phyloP scores from a whole-genome alignment of 2,329 filamentous ascomycete species.

The Microthyrium microscopicum region DNA sequence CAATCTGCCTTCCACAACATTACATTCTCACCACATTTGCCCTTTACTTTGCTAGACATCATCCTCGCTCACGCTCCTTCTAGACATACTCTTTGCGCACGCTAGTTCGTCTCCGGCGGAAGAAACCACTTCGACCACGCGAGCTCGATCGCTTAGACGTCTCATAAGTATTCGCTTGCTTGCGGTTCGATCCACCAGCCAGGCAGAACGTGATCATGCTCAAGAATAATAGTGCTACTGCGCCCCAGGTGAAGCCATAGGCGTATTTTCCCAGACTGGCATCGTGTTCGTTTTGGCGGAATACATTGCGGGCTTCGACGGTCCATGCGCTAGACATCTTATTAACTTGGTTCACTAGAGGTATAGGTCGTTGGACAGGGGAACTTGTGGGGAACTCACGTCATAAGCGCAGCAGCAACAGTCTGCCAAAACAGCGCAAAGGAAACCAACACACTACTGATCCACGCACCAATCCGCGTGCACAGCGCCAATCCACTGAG shows the following conservation, averaged over 20 bases:
- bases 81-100: no score
- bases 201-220: slow-evolving; percentile 51
- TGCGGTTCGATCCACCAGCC: no score
- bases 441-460: slow-evolving; percentile 41
- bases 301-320: slow-evolving; percentile 51
- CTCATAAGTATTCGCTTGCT: no score
- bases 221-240: slow-evolving; percentile 49
- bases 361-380: slow-evolving; percentile 4
- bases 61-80: no score
- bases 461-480: slow-evolving; percentile 51
- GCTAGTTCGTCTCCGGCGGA: no score
- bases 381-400: slow-evolving; percentile 34
- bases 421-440: slow-evolving; percentile 54
- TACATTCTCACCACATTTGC: no score
- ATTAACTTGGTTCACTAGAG: slow-evolving; percentile 5
- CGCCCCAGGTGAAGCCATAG: slow-evolving; percentile 64
- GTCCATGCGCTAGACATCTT: slow-evolving; percentile 39
- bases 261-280: slow-evolving; percentile 50
- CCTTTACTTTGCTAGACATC: no score
- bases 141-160: no score
- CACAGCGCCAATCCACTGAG: slow-evolving; percentile 52
- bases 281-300: slow-evolving; percentile 36
- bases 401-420: slow-evolving; percentile 55
- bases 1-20: no score
- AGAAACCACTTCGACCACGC: no score